Percentiles rank a stretch among this genome's conserved stretches.
Evolutionary conservation across 768 basidiomycete species (phyloP).

Genomic region (Suillus paluster): DNA sequence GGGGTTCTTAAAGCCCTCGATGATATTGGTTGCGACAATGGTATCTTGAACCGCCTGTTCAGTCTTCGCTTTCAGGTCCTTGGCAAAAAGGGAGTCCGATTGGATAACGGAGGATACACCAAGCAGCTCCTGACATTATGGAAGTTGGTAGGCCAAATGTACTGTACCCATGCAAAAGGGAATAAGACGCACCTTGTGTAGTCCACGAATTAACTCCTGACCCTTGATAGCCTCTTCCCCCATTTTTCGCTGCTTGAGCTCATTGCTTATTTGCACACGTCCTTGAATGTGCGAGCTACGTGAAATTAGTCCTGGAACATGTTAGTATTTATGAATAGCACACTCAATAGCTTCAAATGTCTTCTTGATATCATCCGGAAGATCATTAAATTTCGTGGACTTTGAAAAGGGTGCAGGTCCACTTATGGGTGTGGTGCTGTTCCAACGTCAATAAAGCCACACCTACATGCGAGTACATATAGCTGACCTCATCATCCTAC

Average conservation of each 20-base stretch:
- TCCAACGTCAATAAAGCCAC: not conserved
- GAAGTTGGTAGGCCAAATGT: not conserved
- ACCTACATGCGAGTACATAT: not conserved
- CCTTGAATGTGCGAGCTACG: conserved; percentile 73
- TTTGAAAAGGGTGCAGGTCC: conserved; percentile 42
- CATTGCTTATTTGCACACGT: conserved; percentile 79
- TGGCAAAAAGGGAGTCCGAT: conserved; percentile 66
- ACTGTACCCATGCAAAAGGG: not conserved
- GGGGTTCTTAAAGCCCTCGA: conserved; percentile 79
- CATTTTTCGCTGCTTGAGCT: conserved; percentile 74
- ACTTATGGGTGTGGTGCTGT: conserved; percentile 33
- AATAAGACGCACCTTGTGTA: conserved; percentile 59
- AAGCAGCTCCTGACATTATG: conserved; percentile 61
- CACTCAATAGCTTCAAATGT: conserved; percentile 76
- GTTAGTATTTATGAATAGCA: conserved; percentile 22
- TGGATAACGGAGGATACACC: conserved; percentile 65
- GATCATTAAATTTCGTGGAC: conserved; percentile 81
- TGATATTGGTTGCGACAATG: conserved; percentile 73
- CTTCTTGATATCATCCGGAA: conserved; percentile 70
- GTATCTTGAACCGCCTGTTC: conserved; percentile 83
- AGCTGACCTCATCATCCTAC: conserved; percentile 33
- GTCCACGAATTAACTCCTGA: conserved; percentile 65
- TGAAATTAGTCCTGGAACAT: conserved; percentile 15
- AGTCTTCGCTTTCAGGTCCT: conserved; percentile 74
- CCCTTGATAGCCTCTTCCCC: conserved; percentile 77